These are phyloP conservation scores for Excoecaria agallocha DNA, from an alignment of 345 rosid genomes.

Conservation along the genomic window DNA sequence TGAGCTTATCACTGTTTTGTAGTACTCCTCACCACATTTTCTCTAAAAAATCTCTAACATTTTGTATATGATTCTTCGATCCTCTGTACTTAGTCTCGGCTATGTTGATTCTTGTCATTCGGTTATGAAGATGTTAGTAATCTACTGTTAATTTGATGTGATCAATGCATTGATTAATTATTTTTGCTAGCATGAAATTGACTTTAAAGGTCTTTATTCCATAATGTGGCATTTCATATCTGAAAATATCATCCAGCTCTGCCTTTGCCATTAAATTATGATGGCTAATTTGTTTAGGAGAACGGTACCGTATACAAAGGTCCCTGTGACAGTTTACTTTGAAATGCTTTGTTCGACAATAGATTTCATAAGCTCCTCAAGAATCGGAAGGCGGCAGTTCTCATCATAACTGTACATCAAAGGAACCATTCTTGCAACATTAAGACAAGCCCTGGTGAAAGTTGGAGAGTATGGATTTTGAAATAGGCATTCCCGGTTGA, in stretches of 20 bases:
- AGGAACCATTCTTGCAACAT: slow-evolving; percentile 51
- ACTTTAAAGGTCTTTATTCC: not conserved
- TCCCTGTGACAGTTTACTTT: not conserved
- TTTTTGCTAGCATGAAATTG: not conserved
- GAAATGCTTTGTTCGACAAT: not conserved
- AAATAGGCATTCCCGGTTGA: slow-evolving; percentile 46
- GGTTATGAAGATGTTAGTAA: no score
- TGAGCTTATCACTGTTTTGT: no score
- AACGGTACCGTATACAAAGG: no score
- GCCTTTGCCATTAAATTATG: not conserved
- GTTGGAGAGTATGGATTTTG: slow-evolving; percentile 34
- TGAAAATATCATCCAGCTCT: not conserved
- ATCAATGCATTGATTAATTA: not conserved
- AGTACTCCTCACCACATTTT: no score
- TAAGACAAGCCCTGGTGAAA: slow-evolving; percentile 38
- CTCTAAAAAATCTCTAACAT: no score
- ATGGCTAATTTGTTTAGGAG: not conserved
- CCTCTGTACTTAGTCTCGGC: no score
- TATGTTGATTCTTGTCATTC: no score
- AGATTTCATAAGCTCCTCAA: slow-evolving; percentile 32
- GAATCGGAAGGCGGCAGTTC: slow-evolving; percentile 31
- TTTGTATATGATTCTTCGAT: no score
- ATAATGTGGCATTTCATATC: not conserved
- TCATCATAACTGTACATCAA: slow-evolving; percentile 48
- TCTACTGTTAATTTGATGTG: no score